Conservation (phyloP, 352 stramenopile species). For the Phytophthora pisi region DNA sequence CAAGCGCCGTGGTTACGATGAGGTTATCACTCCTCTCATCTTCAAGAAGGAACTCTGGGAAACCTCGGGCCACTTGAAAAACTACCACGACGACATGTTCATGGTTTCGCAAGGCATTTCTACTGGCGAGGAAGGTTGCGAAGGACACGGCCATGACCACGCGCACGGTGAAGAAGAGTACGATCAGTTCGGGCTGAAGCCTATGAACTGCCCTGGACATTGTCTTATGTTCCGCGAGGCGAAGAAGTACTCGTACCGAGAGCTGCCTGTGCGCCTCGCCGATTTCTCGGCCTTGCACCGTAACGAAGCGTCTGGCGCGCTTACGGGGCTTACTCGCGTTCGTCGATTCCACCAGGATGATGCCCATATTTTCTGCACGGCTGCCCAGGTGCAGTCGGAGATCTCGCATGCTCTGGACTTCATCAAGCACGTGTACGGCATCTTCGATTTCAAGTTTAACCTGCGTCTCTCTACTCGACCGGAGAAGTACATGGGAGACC, state of each 20-base stretch:
- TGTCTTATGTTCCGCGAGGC: constrained; percentile 97
- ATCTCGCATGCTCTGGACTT: constrained; percentile 95
- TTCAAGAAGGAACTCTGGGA: constrained; percentile 98
- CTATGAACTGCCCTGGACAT: constrained; percentile 99
- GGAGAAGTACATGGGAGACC: constrained; percentile 94
- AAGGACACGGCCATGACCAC: constrained; percentile 27
- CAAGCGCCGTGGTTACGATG: constrained; percentile 91
- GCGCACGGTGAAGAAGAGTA: constrained; percentile 40
- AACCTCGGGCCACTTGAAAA: constrained; percentile 96
- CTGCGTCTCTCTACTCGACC: constrained; percentile 93
- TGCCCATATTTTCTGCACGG: constrained; percentile 98
- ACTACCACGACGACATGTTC: constrained; percentile 98
- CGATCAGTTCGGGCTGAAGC: constrained; percentile 97
- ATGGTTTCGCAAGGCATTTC: constrained; percentile 80
- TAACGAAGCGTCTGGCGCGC: constrained; percentile 95
- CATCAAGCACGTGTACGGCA: constrained; percentile 93
- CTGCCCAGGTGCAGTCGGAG: constrained; percentile 95
- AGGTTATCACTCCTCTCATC: constrained; percentile 98
- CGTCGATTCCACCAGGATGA: constrained; percentile 99
- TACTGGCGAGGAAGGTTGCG: constrained; percentile 31
- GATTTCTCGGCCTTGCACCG: constrained; percentile 96
- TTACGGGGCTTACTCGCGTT: constrained; percentile 97
- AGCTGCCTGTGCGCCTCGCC: constrained; percentile 93
- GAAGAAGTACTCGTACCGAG: constrained; percentile 94
- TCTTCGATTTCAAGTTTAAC: constrained; percentile 97